Evolutionary conservation across 306 rosid species (phyloP).

Genomic region (Prunus persica): DNA sequence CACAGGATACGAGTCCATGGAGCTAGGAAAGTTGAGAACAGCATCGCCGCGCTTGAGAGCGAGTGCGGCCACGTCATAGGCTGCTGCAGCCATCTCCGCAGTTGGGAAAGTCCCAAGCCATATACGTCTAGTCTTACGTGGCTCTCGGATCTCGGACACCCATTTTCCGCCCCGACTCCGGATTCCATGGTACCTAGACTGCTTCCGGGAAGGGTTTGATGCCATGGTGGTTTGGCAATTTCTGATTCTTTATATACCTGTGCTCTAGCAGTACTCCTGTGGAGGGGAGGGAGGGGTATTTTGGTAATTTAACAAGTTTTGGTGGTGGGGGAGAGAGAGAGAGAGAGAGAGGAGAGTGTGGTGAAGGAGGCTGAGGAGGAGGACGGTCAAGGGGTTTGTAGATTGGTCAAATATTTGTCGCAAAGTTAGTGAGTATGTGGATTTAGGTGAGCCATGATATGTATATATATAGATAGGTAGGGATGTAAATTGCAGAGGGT

Average conservation of each 20-base stretch:
- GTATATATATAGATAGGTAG: too few species aligned
- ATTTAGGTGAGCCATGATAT: too few species aligned
- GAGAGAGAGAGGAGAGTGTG: too few species aligned
- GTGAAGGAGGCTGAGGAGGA: too few species aligned
- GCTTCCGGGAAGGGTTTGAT: slow-evolving; percentile 46
- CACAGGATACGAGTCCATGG: slow-evolving; percentile 35
- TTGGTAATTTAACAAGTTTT: too few species aligned
- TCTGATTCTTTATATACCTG: background rate
- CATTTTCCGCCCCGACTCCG: slow-evolving; percentile 74
- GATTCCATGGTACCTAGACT: slow-evolving; percentile 60
- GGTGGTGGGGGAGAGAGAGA: too few species aligned
- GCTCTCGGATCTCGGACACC: slow-evolving; percentile 95
- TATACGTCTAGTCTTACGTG: slow-evolving; percentile 68
- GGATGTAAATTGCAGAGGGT: too few species aligned
- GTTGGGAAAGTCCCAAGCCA: slow-evolving; percentile 78
- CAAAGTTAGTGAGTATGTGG: too few species aligned
- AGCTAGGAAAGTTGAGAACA: slow-evolving; percentile 59
- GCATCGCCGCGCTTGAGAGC: slow-evolving; percentile 70
- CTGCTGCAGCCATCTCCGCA: slow-evolving; percentile 88
- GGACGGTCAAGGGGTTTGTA: too few species aligned
- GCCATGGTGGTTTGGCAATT: slow-evolving; percentile 30
- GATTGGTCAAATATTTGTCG: too few species aligned
- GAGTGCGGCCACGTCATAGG: slow-evolving; percentile 75
- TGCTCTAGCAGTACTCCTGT: background rate
- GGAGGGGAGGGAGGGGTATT: background rate